A percentile compares a stretch with the other conserved stretches of the same genome.
These are phyloP conservation scores for Phyllostachys edulis DNA, from an alignment of 176 grass and related monocot species.

Conservation along the genomic window DNA sequence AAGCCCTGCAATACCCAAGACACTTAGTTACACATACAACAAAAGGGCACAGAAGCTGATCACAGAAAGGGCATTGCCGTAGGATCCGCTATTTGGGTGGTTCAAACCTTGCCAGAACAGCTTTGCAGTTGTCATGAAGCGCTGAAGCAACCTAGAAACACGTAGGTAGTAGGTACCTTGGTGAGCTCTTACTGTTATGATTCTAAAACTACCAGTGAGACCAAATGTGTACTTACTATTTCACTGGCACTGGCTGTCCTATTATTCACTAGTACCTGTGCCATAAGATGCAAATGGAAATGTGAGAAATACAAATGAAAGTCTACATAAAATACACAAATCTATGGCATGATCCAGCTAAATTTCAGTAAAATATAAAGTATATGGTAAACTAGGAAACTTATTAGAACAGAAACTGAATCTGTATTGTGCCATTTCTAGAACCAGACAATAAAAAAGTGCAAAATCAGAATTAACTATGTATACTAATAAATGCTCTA, in stretches of 20 bases:
- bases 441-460: slow-evolving; percentile 1
- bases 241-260: slow-evolving; percentile 95
- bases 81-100: background rate
- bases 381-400: background rate
- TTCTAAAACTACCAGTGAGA: slow-evolving; percentile 11
- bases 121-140: slow-evolving; percentile 99
- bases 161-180: background rate
- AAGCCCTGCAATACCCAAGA: slow-evolving; percentile 62
- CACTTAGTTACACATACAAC: slow-evolving; percentile 14
- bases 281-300: slow-evolving; percentile 37
- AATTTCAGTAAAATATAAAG: background rate
- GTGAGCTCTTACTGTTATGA: slow-evolving; percentile 15
- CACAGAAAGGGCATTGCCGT: background rate
- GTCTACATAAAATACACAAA: background rate
- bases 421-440: slow-evolving; percentile 20
- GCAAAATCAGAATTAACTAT: background rate
- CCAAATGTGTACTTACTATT: slow-evolving; percentile 75
- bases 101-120: slow-evolving; percentile 90
- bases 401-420: slow-evolving; percentile 13
- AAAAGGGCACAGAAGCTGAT: background rate
- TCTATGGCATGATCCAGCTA: slow-evolving; percentile 5
- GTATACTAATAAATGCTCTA: slow-evolving; percentile 14
- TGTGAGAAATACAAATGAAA: slow-evolving; percentile 28
- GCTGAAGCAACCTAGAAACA: slow-evolving; percentile 84
- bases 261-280: slow-evolving; percentile 84